Conservation (phyloP, 108 stramenopile species). For the Nitzschia sp. region DNA sequence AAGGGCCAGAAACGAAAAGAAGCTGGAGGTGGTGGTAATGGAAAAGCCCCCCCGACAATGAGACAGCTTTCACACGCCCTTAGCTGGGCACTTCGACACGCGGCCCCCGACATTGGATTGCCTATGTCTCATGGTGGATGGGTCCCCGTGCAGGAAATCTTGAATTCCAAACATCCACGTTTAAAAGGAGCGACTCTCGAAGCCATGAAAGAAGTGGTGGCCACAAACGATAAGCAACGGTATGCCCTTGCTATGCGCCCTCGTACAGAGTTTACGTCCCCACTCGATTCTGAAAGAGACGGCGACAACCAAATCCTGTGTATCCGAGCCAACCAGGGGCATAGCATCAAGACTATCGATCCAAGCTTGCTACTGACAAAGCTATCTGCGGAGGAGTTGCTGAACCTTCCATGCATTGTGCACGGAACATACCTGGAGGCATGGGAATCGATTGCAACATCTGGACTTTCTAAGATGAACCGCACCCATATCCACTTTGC, state of each 20-base stretch:
- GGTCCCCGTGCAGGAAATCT: constrained; percentile 60
- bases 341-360: constrained; percentile 59
- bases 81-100: constrained; percentile 74
- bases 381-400: constrained; percentile 52
- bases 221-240: constrained; percentile 70
- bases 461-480: constrained; percentile 69
- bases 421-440: constrained; percentile 75
- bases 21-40: background rate
- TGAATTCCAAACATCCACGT: constrained; percentile 53
- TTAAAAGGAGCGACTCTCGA: constrained; percentile 34
- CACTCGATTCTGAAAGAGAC: background rate
- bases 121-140: constrained; percentile 67
- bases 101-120: constrained; percentile 64
- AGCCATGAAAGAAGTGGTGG: constrained; percentile 60
- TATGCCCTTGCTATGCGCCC: constrained; percentile 53
- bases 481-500: constrained; percentile 88
- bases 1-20: too few species aligned
- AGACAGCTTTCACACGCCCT: constrained; percentile 58
- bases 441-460: constrained; percentile 62
- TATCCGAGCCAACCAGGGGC: constrained; percentile 88
- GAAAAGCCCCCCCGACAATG: background rate
- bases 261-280: constrained; percentile 15
- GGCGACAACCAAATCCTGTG: constrained; percentile 44
- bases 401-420: constrained; percentile 47
- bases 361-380: constrained; percentile 52